Conservation (phyloP, 768 basidiomycete genomes). For the Boletus huronensis region DNA sequence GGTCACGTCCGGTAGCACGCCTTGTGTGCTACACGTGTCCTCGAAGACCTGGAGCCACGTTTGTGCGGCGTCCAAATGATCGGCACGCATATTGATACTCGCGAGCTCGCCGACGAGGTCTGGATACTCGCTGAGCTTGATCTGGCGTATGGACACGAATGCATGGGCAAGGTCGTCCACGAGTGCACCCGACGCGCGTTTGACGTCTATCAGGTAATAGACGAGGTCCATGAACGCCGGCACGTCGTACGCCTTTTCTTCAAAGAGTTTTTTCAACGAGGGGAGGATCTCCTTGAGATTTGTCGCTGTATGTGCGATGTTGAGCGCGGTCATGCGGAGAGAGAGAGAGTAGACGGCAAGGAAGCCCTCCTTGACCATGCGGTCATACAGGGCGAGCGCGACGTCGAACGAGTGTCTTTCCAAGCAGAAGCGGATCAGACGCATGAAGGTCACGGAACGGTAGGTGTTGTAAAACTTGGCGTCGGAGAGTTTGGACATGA, state of each 20-base stretch:
- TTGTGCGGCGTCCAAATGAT: conserved; percentile 30
- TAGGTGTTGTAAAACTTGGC: conserved; percentile 29
- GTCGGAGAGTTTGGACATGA: conserved; percentile 24
- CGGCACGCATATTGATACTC: conserved; percentile 34
- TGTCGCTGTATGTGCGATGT: conserved; percentile 16
- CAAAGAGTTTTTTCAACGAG: conserved; percentile 14
- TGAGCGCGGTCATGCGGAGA: conserved; percentile 39
- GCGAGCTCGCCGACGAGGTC: conserved; percentile 37
- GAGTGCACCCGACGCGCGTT: conserved; percentile 9
- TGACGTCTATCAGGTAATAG: conserved; percentile 16
- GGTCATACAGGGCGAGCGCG: conserved; percentile 40
- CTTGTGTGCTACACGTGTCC: conserved; percentile 18
- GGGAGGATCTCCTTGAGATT: neutral
- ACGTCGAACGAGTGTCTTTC: conserved; percentile 34
- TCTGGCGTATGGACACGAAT: conserved; percentile 17
- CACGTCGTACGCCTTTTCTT: conserved; percentile 15
- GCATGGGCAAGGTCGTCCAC: conserved; percentile 23
- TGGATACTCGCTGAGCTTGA: conserved; percentile 28
- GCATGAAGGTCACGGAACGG: conserved; percentile 34
- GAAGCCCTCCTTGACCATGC: conserved; percentile 41
- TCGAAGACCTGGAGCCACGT: conserved; percentile 29
- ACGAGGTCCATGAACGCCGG: conserved; percentile 28
- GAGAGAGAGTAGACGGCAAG: conserved; percentile 36
- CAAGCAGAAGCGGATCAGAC: conserved; percentile 40
- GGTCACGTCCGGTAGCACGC: conserved; percentile 9